Evolutionary conservation across 257 asterid species (phyloP), one percentile per base, ranked within the genome.

Genomic region (Hygrophila difformis): DNA sequence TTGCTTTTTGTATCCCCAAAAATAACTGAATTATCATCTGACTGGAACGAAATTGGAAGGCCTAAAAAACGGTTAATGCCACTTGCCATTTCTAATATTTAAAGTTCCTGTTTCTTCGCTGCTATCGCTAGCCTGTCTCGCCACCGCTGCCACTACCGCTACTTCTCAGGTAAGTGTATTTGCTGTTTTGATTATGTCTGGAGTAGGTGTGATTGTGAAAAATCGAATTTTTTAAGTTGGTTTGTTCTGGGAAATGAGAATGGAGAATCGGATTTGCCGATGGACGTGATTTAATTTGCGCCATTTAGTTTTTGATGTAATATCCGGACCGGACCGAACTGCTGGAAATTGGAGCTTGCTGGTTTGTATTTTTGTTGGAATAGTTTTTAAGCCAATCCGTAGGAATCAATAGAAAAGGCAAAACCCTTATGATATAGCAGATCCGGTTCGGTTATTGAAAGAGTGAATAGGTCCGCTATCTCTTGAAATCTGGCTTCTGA

Each of bases 51-150:
- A 2, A 24, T 24, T 7, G 29, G 29, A 7, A 24, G 29, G 29
- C 29, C 29, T 24, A 24, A 2, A 24, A 24, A 2, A 3, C 29
- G 7, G 7, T 2, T 24, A 24, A 24, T 7, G 29, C 20, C 22
- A 47, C 51, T 47, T 55, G 36, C 57, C 47, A 35, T 39, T 35
- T 10, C 59, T 23, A 37, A 44, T 44, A 54, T 18, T 40, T 47
- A 53, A 42, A 43, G 43, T 57, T 40, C 55, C 57, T 39, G 35
- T 29, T 28, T 35, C 52, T 36, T 43, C 67, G 55, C 60, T 60
- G 45, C 50, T 41, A 42, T 40, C 9, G 34, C 60, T 50, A 46
- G 23, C 64, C 37, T 59, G 57, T 26, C 44, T 53, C 29, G 44
- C 57, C 42, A 15, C 59, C 55, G 10, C 63, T 51, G 8, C 17